Evolutionary conservation across 805 yeast species (phyloP).

Genomic region (Schwanniomyces occidentalis): DNA sequence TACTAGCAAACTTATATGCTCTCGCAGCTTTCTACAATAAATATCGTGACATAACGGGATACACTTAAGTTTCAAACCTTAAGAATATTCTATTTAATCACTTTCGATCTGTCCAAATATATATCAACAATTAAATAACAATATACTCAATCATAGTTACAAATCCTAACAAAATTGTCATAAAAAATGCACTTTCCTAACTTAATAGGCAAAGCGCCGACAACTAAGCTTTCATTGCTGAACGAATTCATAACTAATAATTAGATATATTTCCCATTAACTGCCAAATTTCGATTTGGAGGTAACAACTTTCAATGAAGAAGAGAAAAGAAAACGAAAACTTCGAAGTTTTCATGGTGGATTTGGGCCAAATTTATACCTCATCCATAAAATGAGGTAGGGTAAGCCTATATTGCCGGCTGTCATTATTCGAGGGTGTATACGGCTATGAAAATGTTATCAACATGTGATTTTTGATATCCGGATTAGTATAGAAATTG

Average conservation of each 20-base stretch:
- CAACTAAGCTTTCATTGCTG: constrained; percentile 21
- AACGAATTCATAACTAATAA: constrained; percentile 13
- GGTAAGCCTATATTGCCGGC: not conserved
- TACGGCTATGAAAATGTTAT: not conserved
- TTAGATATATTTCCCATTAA: constrained; percentile 16
- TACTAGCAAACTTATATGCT: no score
- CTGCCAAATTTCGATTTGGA: constrained; percentile 36
- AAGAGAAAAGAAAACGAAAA: constrained; percentile 11
- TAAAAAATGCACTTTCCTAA: constrained; percentile 32
- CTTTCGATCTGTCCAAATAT: constrained; percentile 38
- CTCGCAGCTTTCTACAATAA: no score
- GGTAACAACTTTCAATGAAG: constrained; percentile 38
- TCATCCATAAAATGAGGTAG: constrained; percentile 3
- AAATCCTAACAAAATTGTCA: constrained; percentile 11
- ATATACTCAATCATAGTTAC: constrained; percentile 13
- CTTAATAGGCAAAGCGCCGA: constrained; percentile 36
- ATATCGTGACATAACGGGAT: constrained; percentile 50
- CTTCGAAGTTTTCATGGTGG: not conserved
- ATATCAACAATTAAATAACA: constrained; percentile 28
- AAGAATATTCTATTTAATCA: constrained; percentile 43
- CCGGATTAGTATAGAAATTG: not conserved
- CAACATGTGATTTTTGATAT: not conserved
- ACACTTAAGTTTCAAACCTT: constrained; percentile 36
- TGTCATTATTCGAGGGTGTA: not conserved
- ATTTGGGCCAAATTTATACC: constrained; percentile 2